These are phyloP conservation scores for Gamsiella multidivaricata DNA, from an alignment of 192 early-diverging fungal genomes.

Conservation along the genomic window DNA sequence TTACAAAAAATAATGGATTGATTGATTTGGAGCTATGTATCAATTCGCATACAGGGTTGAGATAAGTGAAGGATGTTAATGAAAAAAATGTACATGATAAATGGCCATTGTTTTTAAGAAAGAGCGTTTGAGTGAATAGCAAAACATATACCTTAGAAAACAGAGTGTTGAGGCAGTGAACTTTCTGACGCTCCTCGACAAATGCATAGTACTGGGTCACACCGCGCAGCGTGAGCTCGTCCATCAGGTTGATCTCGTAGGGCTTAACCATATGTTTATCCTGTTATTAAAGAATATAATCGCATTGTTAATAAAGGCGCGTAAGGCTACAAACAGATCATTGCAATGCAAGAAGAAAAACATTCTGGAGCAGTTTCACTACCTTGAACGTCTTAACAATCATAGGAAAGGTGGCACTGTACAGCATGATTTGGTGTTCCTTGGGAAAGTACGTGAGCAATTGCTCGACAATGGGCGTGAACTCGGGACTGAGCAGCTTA, in stretches of 20 bases:
- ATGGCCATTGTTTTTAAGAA: no score
- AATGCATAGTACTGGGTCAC: constrained; percentile 99
- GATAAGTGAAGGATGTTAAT: not conserved
- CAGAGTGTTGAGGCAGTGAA: constrained; percentile 92
- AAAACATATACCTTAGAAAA: constrained; percentile 83
- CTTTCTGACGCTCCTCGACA: constrained; percentile 98
- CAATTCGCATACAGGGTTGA: no score
- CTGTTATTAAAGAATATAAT: not conserved
- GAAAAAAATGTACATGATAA: no score
- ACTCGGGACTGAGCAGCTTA: constrained; percentile 98
- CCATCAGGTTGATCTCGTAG: constrained; percentile 99
- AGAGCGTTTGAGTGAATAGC: not conserved
- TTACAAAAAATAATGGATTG: constrained; percentile 99
- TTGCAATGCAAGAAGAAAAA: not conserved
- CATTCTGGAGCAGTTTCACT: not conserved
- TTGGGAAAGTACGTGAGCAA: constrained; percentile 90
- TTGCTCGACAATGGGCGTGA: constrained; percentile 98
- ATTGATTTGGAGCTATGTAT: constrained; percentile 94
- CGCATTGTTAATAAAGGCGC: no score
- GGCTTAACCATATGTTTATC: constrained; percentile 96
- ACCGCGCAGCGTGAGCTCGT: constrained; percentile 96
- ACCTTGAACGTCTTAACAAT: constrained; percentile 96
- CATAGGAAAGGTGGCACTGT: constrained; percentile 97
- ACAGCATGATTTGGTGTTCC: constrained; percentile 95
- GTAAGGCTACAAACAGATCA: no score